Conservation (phyloP, 345 rosid species). For the Ailanthus altissimus region DNA sequence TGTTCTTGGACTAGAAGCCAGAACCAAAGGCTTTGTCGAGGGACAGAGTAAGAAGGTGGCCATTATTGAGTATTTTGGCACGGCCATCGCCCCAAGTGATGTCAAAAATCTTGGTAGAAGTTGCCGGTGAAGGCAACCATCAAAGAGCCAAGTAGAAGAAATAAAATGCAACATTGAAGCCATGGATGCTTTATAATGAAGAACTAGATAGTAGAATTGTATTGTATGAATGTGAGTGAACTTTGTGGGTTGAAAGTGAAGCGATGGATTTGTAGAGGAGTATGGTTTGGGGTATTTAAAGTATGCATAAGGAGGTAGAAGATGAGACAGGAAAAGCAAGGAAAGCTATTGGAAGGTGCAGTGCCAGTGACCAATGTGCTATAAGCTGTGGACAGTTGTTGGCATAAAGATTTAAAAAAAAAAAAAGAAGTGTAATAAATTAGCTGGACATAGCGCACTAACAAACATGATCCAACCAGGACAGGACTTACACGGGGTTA, state of each 20-base stretch:
- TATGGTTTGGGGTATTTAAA: neutral
- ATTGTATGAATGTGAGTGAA: neutral
- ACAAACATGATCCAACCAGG: too few relatives aligned
- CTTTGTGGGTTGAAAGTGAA: conserved; percentile 39
- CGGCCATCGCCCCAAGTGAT: conserved; percentile 4
- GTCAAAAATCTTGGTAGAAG: neutral
- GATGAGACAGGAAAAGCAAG: neutral
- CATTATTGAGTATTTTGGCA: neutral
- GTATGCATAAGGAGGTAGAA: neutral
- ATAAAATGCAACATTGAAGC: neutral
- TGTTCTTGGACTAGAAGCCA: conserved; percentile 13
- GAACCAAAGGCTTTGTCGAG: conserved; percentile 3
- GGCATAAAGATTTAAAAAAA: too few relatives aligned
- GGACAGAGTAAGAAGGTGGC: neutral
- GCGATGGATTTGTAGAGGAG: neutral
- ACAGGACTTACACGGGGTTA: neutral
- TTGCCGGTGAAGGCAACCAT: neutral
- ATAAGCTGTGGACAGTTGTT: conserved; percentile 8
- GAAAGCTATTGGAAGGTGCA: too few relatives aligned
- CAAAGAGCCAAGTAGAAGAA: neutral
- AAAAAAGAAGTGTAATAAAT: neutral
- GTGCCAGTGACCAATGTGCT: too few relatives aligned
- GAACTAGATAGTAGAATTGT: too few relatives aligned
- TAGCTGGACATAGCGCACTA: neutral
- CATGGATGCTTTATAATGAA: too few relatives aligned